These are phyloP conservation scores for Phytophthora idaei DNA, from an alignment of 352 stramenopile species.

Conservation along the genomic window DNA sequence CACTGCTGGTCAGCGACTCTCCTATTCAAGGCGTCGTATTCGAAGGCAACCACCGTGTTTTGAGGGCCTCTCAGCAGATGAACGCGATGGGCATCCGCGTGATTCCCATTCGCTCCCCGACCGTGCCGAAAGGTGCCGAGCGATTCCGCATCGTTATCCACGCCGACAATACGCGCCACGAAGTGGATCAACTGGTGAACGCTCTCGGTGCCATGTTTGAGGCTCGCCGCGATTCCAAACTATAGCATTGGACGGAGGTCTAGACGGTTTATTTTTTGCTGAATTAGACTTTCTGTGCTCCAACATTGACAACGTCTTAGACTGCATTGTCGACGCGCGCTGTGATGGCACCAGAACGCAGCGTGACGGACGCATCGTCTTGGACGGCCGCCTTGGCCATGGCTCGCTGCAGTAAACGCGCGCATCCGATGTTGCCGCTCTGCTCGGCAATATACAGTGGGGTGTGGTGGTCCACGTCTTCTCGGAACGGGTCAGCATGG, in stretches of 20 bases:
- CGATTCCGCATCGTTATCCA: conserved; percentile 97
- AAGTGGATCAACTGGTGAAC: conserved; percentile 82
- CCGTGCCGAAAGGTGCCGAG: conserved; percentile 93
- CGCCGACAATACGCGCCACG: conserved; percentile 89
- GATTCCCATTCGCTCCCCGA: conserved; percentile 95
- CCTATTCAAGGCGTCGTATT: conserved; percentile 96
- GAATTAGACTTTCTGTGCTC: conserved; percentile 14
- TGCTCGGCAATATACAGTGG: conserved; percentile 70
- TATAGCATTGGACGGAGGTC: conserved; percentile 30
- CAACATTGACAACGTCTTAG: conserved; percentile 33
- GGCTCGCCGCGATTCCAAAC: conserved; percentile 30
- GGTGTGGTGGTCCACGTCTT: conserved; percentile 80
- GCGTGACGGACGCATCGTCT: conserved; percentile 61
- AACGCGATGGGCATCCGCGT: conserved; percentile 84
- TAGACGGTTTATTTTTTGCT: conserved; percentile 29
- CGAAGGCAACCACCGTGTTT: conserved; percentile 89
- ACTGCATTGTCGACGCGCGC: conserved; percentile 71
- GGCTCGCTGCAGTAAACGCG: conserved; percentile 68
- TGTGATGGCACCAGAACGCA: conserved; percentile 57
- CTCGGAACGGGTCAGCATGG: conserved; percentile 80
- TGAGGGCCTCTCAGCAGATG: conserved; percentile 77
- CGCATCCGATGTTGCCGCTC: conserved; percentile 80
- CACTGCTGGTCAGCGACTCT: conserved; percentile 71
- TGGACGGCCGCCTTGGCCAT: conserved; percentile 76
- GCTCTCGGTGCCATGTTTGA: conserved; percentile 60